Conservation (phyloP, 179 eudicot species). For the Beta macrorhiza region DNA sequence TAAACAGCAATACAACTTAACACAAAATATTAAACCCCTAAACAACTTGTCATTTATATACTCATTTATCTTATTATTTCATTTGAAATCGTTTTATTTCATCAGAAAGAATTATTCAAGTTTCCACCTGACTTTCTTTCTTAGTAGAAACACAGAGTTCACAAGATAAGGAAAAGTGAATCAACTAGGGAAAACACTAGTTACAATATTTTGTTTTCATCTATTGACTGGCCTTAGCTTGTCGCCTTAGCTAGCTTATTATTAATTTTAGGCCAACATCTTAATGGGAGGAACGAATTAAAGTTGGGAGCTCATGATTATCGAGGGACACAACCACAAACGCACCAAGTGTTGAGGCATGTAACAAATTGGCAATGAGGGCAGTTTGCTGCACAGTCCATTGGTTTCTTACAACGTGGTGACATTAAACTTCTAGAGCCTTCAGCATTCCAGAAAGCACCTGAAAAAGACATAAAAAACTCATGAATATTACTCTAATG, state of each 20-base stretch:
- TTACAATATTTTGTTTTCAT: not conserved
- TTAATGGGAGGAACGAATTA: too few species aligned
- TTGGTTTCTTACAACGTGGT: not conserved
- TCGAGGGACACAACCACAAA: conserved; percentile 3
- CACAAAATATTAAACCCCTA: too few species aligned
- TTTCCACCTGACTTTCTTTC: too few species aligned
- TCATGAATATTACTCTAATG: too few species aligned
- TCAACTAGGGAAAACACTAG: not conserved
- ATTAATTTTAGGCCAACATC: too few species aligned
- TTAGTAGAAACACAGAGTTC: not conserved
- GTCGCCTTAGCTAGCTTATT: not conserved
- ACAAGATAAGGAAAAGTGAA: not conserved
- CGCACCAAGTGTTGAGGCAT: conserved; percentile 10
- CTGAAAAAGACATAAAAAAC: not conserved
- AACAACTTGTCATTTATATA: too few species aligned
- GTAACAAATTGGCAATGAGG: conserved; percentile 3
- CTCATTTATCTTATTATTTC: too few species aligned
- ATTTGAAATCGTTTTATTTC: too few species aligned
- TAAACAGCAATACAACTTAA: too few species aligned
- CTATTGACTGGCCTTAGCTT: not conserved
- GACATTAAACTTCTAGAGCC: conserved; percentile 3
- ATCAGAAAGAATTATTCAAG: too few species aligned
- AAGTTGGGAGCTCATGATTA: not conserved
- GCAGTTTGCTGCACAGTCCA: not conserved
- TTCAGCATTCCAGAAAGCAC: not conserved